These are phyloP conservation scores for Mariannaea sp. DNA, from an alignment of 2,329 filamentous ascomycete genomes.

Conservation along the genomic window DNA sequence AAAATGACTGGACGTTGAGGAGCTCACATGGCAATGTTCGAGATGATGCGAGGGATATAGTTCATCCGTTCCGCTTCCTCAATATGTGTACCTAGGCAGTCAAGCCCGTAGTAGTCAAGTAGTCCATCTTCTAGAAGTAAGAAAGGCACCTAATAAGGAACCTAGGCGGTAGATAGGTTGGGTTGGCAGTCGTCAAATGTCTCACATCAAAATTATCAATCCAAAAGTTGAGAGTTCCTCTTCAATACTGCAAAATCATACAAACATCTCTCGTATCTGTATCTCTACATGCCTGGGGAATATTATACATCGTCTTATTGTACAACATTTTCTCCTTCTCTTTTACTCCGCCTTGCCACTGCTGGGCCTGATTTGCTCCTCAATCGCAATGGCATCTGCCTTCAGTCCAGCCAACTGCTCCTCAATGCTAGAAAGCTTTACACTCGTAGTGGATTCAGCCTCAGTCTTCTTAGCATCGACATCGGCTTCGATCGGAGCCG, in stretches of 20 bases:
- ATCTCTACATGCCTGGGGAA: conserved; percentile 20
- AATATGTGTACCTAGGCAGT: no score
- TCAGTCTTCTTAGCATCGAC: not conserved
- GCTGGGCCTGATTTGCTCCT: conserved; percentile 29
- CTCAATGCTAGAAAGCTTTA: conserved; percentile 27
- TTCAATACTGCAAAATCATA: no score
- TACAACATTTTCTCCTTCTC: conserved; percentile 23
- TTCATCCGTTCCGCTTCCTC: conserved; percentile 11
- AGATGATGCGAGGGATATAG: not conserved
- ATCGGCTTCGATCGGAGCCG: not conserved
- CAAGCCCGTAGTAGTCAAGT: no score
- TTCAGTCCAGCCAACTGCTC: conserved; percentile 28
- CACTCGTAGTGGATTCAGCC: not conserved
- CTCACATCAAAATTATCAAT: no score
- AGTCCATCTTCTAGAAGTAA: no score
- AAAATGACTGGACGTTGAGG: no score
- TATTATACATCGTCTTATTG: conserved; percentile 34
- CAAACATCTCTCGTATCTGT: conserved; percentile 25
- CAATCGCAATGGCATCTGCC: conserved; percentile 27
- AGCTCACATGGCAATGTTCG: conserved; percentile 3
- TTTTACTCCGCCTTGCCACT: conserved; percentile 29
- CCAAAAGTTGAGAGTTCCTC: no score
- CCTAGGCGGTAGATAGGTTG: no score
- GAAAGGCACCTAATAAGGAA: no score
- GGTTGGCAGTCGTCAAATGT: no score